A percentile compares a stretch with the other conserved stretches of the same genome.
Conservation (phyloP, 2,329 filamentous ascomycete species). For the Sporothrix inflata region DNA sequence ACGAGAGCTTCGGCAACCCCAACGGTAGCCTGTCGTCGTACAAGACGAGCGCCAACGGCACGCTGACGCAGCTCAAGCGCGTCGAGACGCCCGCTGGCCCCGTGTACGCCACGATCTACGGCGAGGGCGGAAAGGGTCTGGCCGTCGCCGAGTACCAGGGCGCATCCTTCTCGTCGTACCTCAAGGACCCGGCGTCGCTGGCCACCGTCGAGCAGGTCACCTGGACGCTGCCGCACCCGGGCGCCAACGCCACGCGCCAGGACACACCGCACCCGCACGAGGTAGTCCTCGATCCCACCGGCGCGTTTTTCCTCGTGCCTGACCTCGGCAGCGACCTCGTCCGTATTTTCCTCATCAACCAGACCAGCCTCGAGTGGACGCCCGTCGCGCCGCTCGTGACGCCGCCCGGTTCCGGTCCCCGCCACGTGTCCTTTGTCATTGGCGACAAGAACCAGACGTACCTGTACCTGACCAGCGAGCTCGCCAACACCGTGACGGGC, state of each 20-base stretch:
- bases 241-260: constrained; percentile 53
- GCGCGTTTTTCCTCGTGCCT: constrained; percentile 63
- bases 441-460: constrained; percentile 48
- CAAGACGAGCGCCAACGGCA: constrained; percentile 44
- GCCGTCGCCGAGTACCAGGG: constrained; percentile 54
- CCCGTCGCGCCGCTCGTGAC: constrained; percentile 47
- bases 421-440: constrained; percentile 64
- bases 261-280: constrained; percentile 65
- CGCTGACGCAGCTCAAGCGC: constrained; percentile 45
- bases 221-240: constrained; percentile 46
- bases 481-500: constrained; percentile 59
- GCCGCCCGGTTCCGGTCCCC: constrained; percentile 62
- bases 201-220: constrained; percentile 44
- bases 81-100: constrained; percentile 46
- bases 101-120: constrained; percentile 51
- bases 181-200: constrained; percentile 45
- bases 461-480: constrained; percentile 65
- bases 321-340: constrained; percentile 69
- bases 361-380: constrained; percentile 49
- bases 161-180: constrained; percentile 50
- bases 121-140: constrained; percentile 45
- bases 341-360: constrained; percentile 59
- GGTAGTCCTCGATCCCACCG: constrained; percentile 67
- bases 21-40: constrained; percentile 55
- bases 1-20: constrained; percentile 56